Conservation (phyloP, 1,284 basidiomycete species). For the Austropuccinia psidii region DNA sequence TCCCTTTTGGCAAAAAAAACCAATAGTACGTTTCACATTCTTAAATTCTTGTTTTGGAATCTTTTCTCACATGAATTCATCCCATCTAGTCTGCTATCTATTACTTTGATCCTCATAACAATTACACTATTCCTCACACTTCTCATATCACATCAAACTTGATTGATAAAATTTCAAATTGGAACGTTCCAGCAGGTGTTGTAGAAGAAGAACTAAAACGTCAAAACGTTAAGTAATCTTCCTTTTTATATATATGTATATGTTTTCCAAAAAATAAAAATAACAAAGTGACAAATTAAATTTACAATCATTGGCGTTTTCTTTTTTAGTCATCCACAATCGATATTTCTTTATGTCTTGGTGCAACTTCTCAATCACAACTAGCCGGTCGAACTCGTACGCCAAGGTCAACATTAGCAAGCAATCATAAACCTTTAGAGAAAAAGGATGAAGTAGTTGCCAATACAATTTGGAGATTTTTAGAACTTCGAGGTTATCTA, state of each 20-base stretch:
- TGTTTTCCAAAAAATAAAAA: not conserved
- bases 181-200: conserved; percentile 78
- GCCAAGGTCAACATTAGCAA: conserved; percentile 33
- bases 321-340: conserved; percentile 75
- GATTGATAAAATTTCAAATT: conserved; percentile 78
- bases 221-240: conserved; percentile 68
- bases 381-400: conserved; percentile 62
- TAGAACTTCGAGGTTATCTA: conserved; percentile 87
- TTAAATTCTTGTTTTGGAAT: not conserved
- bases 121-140: conserved; percentile 58
- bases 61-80: not conserved
- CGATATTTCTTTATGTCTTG: conserved; percentile 88
- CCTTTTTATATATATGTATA: not conserved
- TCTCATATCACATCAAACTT: conserved; percentile 72
- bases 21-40: conserved; percentile 18
- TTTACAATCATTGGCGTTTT: not conserved
- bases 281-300: not conserved
- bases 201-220: conserved; percentile 91
- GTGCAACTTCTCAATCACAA: conserved; percentile 72
- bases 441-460: conserved; percentile 98
- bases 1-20: conserved; percentile 38
- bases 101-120: conserved; percentile 49
- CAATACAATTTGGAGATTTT: conserved; percentile 95
- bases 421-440: conserved; percentile 57
- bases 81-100: conserved; percentile 49